Base-by-base conservation (phyloP, 768 basidiomycete species). In the Kwoniella shandongensis region DNA sequence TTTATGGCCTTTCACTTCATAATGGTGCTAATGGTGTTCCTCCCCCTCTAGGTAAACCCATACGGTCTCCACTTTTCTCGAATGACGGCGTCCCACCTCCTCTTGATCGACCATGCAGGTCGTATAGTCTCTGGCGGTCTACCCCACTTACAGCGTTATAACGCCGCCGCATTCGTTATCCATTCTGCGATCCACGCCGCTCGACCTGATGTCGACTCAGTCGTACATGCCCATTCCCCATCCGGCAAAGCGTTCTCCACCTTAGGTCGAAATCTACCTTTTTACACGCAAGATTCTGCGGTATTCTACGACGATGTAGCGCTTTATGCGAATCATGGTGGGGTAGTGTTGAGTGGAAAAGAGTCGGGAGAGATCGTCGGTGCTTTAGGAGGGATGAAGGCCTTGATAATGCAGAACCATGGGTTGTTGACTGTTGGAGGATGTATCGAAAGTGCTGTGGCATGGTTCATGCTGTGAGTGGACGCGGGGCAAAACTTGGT, bases 171-270 rank as follows among this genome's bases (percentile, higher is more conserved):
- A 1, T 79, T 78, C 63, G 68, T 79, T 70, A 79, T 80, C 36
- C 78, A 82, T 57, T 79, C 79, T 12, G 77, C 78, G 1, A 76
- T 82, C 39, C 82, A 81, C 58, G 66, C 70, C 27, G 80, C 80
- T n/a, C 79, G 81, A 45, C 80, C 81, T 6, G 81, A 83, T 54
- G 77, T 83, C 32, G 48, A 80, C 4, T 79, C 79, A 44, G 80
- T 80, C 7, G 81, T 80, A 0, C 82, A 83, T 61, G 80, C 80
- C 17, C 81, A 82, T 64, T 80, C 81, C 10, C 70, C 79, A 6
- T 73, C 80, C 66, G 83, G 82, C 35, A 82, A 81, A 63, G 80
- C 81, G 0, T 83, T 80, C 71, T 80, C 80, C 7, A 72, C 80
- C 8, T 77, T 82, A 23, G 81, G 81, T 8, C 20, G 66, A 26